These are phyloP conservation scores for Porogramme epimiltina DNA, from an alignment of 1,284 basidiomycete species.

Conservation along the genomic window DNA sequence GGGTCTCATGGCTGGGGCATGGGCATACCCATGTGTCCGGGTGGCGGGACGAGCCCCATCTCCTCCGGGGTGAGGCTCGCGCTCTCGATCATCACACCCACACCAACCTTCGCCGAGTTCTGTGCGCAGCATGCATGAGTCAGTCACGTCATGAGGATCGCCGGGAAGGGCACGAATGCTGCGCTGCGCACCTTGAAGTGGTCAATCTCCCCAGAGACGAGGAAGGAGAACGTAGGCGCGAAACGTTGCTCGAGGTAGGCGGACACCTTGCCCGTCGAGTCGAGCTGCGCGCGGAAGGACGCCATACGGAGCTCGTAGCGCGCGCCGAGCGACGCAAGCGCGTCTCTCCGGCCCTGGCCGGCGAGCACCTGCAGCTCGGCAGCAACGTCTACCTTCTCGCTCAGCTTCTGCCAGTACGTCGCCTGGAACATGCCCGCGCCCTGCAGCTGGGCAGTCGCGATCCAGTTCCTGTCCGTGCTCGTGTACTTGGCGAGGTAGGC, in stretches of 20 bases:
- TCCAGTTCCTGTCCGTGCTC: slow-evolving; percentile 77
- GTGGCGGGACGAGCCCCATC: slow-evolving; percentile 57
- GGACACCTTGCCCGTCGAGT: slow-evolving; percentile 92
- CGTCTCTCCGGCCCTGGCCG: slow-evolving; percentile 82
- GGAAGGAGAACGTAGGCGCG: slow-evolving; percentile 92
- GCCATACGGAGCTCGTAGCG: slow-evolving; percentile 97
- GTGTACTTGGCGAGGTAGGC: slow-evolving; percentile 92
- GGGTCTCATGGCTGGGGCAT: slow-evolving; percentile 22
- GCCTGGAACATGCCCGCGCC: slow-evolving; percentile 86
- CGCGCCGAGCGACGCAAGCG: slow-evolving; percentile 89
- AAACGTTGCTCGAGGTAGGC: slow-evolving; percentile 95
- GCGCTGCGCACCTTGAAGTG: slow-evolving; percentile 83
- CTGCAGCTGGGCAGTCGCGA: slow-evolving; percentile 92
- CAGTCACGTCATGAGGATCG: background rate
- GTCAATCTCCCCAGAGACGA: slow-evolving; percentile 96
- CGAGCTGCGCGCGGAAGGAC: slow-evolving; percentile 91
- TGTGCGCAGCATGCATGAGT: slow-evolving; percentile 32
- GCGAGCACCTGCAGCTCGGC: slow-evolving; percentile 90
- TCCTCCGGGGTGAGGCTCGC: slow-evolving; percentile 76
- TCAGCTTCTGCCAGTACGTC: slow-evolving; percentile 96
- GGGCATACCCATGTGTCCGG: slow-evolving; percentile 14
- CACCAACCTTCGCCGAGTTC: slow-evolving; percentile 92
- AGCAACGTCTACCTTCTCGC: slow-evolving; percentile 98
- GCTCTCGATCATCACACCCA: slow-evolving; percentile 96
- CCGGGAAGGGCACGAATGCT: background rate